phyloP scores from a whole-genome alignment of 257 asterid species.

The Jacaranda mimosifolia region DNA sequence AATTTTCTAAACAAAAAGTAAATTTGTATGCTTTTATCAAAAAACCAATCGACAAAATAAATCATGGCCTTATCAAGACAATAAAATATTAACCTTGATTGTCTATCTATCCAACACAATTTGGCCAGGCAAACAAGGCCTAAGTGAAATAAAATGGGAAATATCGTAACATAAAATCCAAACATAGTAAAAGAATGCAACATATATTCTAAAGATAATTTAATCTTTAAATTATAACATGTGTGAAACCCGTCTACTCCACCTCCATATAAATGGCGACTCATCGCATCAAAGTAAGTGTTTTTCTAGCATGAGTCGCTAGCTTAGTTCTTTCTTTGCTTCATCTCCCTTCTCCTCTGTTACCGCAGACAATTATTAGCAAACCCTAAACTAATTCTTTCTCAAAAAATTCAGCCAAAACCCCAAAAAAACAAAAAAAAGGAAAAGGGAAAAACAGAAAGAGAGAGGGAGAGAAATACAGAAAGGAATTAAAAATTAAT shows the following conservation, averaged over 20 bases:
- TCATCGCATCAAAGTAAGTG: slow-evolving; percentile 38
- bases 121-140: no score
- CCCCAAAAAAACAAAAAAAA: background rate
- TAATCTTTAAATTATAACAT: slow-evolving; percentile 6
- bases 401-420: background rate
- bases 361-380: background rate
- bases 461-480: no score
- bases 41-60: no score
- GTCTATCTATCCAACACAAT: no score
- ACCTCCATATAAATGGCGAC: slow-evolving; percentile 53
- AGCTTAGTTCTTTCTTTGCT: slow-evolving; percentile 8
- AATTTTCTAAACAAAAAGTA: no score
- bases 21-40: no score
- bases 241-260: slow-evolving; percentile 23
- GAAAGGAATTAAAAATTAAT: background rate
- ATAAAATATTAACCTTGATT: no score
- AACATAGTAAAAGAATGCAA: background rate
- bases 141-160: background rate
- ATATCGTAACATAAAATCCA: background rate
- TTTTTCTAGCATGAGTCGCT: slow-evolving; percentile 39
- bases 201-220: background rate
- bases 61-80: no score
- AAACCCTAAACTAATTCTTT: slow-evolving; percentile 16
- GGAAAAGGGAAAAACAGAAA: background rate
- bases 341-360: background rate